Conservation (phyloP, 371 early-diverging fungal species). For the Mortierella sp. region DNA sequence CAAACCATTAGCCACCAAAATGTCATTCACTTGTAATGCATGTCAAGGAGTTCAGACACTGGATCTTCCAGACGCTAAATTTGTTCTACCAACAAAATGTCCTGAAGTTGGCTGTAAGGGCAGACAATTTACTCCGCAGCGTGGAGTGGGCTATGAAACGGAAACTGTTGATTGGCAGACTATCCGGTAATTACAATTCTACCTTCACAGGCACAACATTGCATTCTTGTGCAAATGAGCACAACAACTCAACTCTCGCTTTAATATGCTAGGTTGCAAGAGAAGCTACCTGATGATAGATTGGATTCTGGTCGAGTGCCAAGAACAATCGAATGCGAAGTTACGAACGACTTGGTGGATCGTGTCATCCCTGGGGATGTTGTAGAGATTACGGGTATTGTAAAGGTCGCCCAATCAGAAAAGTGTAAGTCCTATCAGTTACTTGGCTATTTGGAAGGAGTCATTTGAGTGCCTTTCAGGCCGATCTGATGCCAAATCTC, state of each 20-base stretch:
- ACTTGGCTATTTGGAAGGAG: background rate
- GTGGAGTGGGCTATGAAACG: slow-evolving; percentile 62
- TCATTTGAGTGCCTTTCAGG: background rate
- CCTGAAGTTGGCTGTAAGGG: slow-evolving; percentile 61
- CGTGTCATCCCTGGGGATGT: slow-evolving; percentile 98
- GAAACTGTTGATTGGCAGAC: slow-evolving; percentile 78
- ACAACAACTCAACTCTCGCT: background rate
- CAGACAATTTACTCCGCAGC: slow-evolving; percentile 61
- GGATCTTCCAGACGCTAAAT: slow-evolving; percentile 62
- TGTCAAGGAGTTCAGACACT: slow-evolving; percentile 61
- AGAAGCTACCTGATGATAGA: slow-evolving; percentile 79
- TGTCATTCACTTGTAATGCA: slow-evolving; percentile 62
- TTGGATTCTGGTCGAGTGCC: slow-evolving; percentile 96
- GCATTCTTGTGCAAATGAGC: background rate
- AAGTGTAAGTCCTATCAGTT: slow-evolving; percentile 43
- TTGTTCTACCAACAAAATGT: slow-evolving; percentile 59
- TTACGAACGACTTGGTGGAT: slow-evolving; percentile 97
- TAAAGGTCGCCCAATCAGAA: slow-evolving; percentile 76
- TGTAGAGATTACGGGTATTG: slow-evolving; percentile 93
- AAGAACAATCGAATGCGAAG: slow-evolving; percentile 94
- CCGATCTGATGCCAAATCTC: background rate
- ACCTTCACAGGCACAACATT: background rate
- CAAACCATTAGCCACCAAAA: slow-evolving; percentile 62
- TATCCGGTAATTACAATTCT: slow-evolving; percentile 58
- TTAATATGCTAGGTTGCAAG: slow-evolving; percentile 67